Evolutionary conservation across 2,329 filamentous ascomycete species (phyloP), one percentile per base, ranked within the genome.

Genomic region (Phaeomoniella chlamydospora): DNA sequence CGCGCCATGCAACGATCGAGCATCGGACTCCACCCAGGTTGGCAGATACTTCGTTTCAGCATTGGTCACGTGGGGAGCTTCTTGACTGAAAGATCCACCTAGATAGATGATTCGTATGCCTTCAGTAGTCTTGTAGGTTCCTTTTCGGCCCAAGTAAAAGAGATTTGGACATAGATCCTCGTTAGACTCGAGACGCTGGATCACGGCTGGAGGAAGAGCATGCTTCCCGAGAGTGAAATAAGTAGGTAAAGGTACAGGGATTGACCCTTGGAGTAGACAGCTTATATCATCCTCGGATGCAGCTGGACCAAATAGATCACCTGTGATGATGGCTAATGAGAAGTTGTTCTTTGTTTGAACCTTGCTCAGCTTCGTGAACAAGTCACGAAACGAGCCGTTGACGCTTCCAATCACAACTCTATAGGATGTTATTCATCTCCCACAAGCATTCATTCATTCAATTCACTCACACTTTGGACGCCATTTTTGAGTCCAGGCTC

Each of bases 271-370:
- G 1, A 96, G 58, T 3, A 98, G 68, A 6, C 72, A 68, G 9
- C 66, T 60, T 4, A 90, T 58, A 10, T 72, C 66, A 29, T 76
- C 65, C 18, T 57, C 55, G 31, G 51, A 48, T 3, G 54, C 47
- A 15, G 65, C 60, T 31, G 68, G 59, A 13, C 69, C 64, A 51
- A 96, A 96, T 4, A 96, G 67, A 51, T 94, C 80, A 37, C 90
- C 90, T 6, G 76, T 74, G 18, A 94, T 63, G 37, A 98, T 75
- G 12, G 83, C 86, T 48, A 94, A 80, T 11, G 82, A 70, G 55
- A 98, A 96, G 50, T 69, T 71, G 53, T 94, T 90, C 60, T 94
- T 96, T 22, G 75, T 64, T 48, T 96, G 87, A 2, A 96, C 66
- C 6, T 74, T 72, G 5, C 77, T 67, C 14, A 96, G 64, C 58